phyloP scores from a whole-genome alignment of 225 moss, liverwort and hornwort species.

The Pleurozium schreberi region DNA sequence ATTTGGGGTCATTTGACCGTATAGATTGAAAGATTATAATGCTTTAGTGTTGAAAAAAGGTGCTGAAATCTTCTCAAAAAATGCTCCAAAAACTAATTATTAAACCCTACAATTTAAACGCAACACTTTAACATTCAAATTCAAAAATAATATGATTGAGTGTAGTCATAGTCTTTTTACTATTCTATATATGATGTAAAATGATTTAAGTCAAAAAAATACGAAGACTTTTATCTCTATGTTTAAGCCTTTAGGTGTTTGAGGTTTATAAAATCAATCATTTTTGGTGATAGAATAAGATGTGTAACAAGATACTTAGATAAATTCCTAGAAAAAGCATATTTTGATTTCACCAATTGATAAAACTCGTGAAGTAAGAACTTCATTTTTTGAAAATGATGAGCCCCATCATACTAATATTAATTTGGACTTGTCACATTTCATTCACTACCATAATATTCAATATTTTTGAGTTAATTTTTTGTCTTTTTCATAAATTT shows the following conservation, averaged over 20 bases:
- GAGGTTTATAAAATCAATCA: not conserved
- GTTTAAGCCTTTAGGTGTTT: too few relatives aligned
- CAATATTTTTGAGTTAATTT: not conserved
- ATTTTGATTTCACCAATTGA: not conserved
- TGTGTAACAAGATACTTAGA: not conserved
- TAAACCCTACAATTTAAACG: not conserved
- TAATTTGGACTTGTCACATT: not conserved
- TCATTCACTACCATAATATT: not conserved
- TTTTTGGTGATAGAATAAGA: not conserved
- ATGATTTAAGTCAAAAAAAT: not conserved
- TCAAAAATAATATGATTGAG: not conserved
- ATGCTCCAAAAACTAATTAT: not conserved
- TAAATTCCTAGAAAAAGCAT: not conserved
- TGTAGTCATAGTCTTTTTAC: not conserved
- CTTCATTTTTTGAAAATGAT: not conserved
- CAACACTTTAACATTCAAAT: not conserved
- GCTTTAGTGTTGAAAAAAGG: too few relatives aligned
- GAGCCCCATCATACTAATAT: not conserved
- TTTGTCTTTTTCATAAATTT: not conserved
- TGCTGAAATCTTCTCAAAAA: too few relatives aligned
- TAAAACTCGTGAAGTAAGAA: not conserved
- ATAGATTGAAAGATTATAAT: too few relatives aligned
- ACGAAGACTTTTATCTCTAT: accelerated
- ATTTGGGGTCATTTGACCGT: too few relatives aligned
- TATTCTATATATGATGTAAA: not conserved